These are phyloP conservation scores for Sordariomycetes sp. DNA, from an alignment of 2,329 filamentous ascomycete species.

Conservation along the genomic window DNA sequence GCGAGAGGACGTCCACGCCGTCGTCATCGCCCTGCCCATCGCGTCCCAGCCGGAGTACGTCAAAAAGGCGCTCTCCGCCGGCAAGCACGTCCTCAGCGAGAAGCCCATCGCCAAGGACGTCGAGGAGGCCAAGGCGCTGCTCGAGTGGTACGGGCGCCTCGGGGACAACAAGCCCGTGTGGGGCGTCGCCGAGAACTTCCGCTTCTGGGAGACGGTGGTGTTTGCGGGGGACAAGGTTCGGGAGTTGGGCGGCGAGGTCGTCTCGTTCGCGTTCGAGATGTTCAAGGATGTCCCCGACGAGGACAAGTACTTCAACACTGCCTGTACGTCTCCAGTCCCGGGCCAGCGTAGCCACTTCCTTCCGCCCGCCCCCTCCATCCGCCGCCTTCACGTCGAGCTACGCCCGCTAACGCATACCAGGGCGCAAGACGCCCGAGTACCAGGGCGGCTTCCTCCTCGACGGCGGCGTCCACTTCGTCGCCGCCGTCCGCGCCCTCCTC, in stretches of 20 bases:
- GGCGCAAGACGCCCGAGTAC: conserved; percentile 57
- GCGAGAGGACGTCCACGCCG: conserved; percentile 37
- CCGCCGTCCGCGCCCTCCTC: conserved; percentile 47
- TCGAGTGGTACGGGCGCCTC: conserved; percentile 18
- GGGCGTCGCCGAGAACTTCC: conserved; percentile 60
- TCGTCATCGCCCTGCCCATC: conserved; percentile 52
- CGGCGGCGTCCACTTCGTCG: conserved; percentile 60
- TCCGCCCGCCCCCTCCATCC: too few species aligned
- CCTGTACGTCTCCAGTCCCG: too few species aligned
- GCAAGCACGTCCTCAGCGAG: conserved; percentile 58
- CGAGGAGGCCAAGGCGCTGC: conserved; percentile 23
- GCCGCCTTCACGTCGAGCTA: too few species aligned
- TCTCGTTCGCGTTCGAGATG: conserved; percentile 24
- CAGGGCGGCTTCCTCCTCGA: conserved; percentile 70
- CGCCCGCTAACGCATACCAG: too few species aligned
- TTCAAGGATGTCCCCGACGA: conserved; percentile 25
- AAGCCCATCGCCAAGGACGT: conserved; percentile 55
- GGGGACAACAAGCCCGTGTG: conserved; percentile 25
- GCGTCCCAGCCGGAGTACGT: conserved; percentile 43
- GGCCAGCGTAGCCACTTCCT: too few species aligned
- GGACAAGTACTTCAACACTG: conserved; percentile 35
- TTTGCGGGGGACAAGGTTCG: conserved; percentile 22
- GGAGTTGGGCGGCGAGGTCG: conserved; percentile 9
- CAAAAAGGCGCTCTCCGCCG: conserved; percentile 43
- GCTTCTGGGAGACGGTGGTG: conserved; percentile 43